Evolutionary conservation across 2,329 filamentous ascomycete species (phyloP), one percentile per base, ranked within the genome.

Genomic region (Lasiodiplodia sp.): DNA sequence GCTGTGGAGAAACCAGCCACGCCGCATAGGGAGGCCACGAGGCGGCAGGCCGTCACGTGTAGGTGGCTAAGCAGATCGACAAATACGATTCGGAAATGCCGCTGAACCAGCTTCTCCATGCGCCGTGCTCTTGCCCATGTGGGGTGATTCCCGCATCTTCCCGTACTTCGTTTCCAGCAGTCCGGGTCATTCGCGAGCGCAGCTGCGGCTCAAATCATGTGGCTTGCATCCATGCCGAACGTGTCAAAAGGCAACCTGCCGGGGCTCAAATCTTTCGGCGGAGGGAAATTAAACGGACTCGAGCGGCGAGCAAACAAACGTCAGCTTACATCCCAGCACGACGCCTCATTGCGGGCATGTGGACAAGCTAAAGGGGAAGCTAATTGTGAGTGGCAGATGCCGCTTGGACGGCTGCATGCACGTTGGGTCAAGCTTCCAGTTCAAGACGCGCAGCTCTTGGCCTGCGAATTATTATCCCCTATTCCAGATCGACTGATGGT

Each of bases 121-220:
- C 60, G 44, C 47, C 60, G 60, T 64, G 60, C 60, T 64, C 23
- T n/a, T 60, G 51, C 21, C 44, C 28, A 47, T 64, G 60, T 64
- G 60, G 60, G 60, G 60, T 52, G 60, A 64, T 64, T 51, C 28
- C 60, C 60, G 60, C 60, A 64, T 52, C 60, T 52, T 64, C 60
- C 60, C 60, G 60, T 51, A 37, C 60, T 38, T 64, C 60, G 60
- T 64, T 64, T 64, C 60, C 60, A 49, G 3, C 60, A 25, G 60
- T 25, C n/a, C 38, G 60, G 60, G 60, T 34, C 28, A 11, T 57
- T 60, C 47, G 44, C 31, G 10, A 52, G 12, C 40, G 23, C 44
- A 34, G 44, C 23, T 18, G 56, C 38, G 31, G 14, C 37, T 44
- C 37, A 38, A 47, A 23, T 16, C 16, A 37, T 28, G 47, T 49